phyloP scores from a whole-genome alignment of 352 stramenopile species.

The Globisporangium cederbergense region DNA sequence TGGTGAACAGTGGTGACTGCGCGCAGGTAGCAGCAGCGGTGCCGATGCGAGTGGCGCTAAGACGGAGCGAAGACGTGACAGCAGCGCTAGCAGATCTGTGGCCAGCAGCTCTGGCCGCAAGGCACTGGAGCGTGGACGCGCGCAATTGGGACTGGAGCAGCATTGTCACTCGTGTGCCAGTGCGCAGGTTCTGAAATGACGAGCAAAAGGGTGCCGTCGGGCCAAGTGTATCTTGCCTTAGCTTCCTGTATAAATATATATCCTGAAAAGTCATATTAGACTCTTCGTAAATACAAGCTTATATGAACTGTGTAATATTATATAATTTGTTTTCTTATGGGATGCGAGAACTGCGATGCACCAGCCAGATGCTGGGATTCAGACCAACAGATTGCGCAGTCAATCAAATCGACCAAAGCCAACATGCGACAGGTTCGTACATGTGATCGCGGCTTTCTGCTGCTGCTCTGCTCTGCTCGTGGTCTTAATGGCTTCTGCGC shows the following conservation, averaged over 20 bases:
- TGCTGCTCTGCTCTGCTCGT: too few species aligned
- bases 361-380: not conserved
- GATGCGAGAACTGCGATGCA: not conserved
- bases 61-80: not conserved
- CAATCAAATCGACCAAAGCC: not conserved
- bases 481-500: not conserved
- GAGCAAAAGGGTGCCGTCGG: not conserved
- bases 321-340: not conserved
- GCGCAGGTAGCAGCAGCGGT: not conserved
- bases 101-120: not conserved
- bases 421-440: slow-evolving; percentile 17
- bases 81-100: not conserved
- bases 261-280: not conserved
- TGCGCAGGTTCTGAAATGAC: slow-evolving; percentile 7
- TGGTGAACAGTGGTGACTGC: not conserved
- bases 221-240: slow-evolving; percentile 1
- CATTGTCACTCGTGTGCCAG: not conserved
- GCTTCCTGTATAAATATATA: not conserved
- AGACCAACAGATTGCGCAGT: not conserved
- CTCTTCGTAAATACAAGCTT: not conserved
- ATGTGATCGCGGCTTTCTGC: not conserved
- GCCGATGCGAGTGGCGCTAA: not conserved
- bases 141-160: slow-evolving; percentile 3
- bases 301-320: not conserved
- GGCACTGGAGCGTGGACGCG: slow-evolving; percentile 9